These are phyloP conservation scores for Neonectria sp. DNA, from an alignment of 2,329 filamentous ascomycete species.

Conservation along the genomic window DNA sequence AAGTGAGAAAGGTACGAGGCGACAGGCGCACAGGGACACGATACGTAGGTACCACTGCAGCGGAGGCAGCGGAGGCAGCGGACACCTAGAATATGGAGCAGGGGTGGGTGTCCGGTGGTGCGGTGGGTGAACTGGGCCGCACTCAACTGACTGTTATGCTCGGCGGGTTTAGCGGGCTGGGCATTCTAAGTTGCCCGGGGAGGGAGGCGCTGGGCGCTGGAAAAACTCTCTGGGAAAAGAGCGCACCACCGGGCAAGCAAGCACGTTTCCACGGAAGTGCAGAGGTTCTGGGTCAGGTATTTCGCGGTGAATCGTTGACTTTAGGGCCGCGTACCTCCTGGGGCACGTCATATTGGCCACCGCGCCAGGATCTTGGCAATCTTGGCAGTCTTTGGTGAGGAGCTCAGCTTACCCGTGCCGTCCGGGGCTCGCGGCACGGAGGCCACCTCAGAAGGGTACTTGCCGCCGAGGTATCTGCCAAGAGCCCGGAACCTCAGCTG, in stretches of 20 bases:
- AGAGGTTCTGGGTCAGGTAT: background rate
- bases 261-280: background rate
- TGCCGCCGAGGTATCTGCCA: background rate
- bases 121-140: slow-evolving; percentile 7
- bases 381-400: background rate
- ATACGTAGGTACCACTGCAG: slow-evolving; percentile 13
- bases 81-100: slow-evolving; percentile 14
- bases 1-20: slow-evolving; percentile 19
- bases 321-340: background rate
- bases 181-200: background rate
- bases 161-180: background rate
- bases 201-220: background rate
- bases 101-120: slow-evolving; percentile 16
- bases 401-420: background rate
- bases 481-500: background rate
- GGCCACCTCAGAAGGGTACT: slow-evolving; percentile 5
- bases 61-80: background rate
- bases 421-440: background rate
- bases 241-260: background rate
- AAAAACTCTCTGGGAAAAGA: background rate
- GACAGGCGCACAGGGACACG: slow-evolving; percentile 1
- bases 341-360: background rate
- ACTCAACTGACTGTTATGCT: slow-evolving; percentile 5
- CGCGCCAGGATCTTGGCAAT: slow-evolving; percentile 8
- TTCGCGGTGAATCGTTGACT: background rate